Evolutionary conservation across 108 stramenopile species (phyloP).

Genomic region (Conticribra weissflogii): DNA sequence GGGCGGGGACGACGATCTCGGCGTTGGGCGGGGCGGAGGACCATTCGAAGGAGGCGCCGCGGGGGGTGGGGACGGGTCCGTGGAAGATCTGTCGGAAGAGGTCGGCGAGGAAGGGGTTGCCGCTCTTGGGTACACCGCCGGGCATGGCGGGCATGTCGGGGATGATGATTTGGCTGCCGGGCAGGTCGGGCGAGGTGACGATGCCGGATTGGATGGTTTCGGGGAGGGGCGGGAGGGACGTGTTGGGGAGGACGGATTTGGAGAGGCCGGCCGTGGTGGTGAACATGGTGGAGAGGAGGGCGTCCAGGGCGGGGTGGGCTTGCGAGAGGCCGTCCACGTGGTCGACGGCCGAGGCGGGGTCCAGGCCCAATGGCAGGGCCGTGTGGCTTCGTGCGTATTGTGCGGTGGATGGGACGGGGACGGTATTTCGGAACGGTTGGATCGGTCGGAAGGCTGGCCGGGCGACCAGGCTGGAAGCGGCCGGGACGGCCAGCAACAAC

Average conservation of each 20-base stretch:
- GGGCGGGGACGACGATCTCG: conserved; percentile 22
- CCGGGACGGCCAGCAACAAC: conserved; percentile 18
- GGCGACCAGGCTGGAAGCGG: conserved; percentile 14
- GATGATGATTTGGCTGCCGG: conserved; percentile 25
- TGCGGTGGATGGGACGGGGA: background rate
- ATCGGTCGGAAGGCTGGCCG: conserved; percentile 9
- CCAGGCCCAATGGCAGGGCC: conserved; percentile 12
- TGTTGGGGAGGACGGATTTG: conserved; percentile 24
- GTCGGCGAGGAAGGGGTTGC: conserved; percentile 42
- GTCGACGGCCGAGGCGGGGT: conserved; percentile 16
- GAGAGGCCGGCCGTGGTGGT: conserved; percentile 14
- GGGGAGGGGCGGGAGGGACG: too few relatives aligned
- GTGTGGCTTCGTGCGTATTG: background rate
- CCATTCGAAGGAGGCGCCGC: background rate
- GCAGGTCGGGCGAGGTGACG: background rate
- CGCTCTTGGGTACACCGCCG: conserved; percentile 34
- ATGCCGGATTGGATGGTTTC: conserved; percentile 44
- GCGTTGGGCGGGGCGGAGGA: background rate
- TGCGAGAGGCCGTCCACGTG: conserved; percentile 1
- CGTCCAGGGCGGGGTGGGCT: too few relatives aligned
- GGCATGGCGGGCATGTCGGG: conserved; percentile 43
- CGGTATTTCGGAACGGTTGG: conserved; percentile 1
- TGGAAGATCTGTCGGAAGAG: conserved; percentile 37
- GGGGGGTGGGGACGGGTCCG: conserved; percentile 16
- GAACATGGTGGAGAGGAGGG: conserved; percentile 3